phyloP scores from a whole-genome alignment of 2,329 filamentous ascomycete species.

The Aaosphaeria arxii region DNA sequence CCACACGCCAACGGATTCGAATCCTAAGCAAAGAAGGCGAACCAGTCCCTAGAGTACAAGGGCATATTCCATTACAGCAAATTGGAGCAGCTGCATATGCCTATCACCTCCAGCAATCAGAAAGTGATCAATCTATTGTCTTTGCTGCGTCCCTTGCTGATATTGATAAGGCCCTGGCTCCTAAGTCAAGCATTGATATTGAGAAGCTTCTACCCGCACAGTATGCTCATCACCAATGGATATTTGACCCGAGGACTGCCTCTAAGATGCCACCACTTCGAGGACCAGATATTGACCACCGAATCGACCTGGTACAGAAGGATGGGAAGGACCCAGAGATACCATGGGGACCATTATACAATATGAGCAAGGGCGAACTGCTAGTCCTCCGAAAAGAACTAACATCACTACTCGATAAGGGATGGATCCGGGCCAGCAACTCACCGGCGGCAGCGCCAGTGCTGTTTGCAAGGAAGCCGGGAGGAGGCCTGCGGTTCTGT shows the following conservation, averaged over 20 bases:
- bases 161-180: not conserved
- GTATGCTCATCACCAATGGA: not conserved
- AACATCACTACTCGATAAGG: constrained; percentile 1
- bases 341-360: not conserved
- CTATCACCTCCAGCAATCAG: no score
- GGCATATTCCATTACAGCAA: no score
- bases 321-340: not conserved
- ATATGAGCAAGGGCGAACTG: not conserved
- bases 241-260: not conserved
- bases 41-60: no score
- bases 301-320: not conserved
- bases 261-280: not conserved
- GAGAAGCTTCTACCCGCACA: not conserved
- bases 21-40: no score
- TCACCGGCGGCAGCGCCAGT: constrained; percentile 13
- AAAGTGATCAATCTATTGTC: no score
- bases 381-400: not conserved
- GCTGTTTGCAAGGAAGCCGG: constrained; percentile 32
- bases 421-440: constrained; percentile 4
- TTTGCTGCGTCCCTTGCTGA: not conserved
- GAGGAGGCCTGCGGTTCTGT: constrained; percentile 25
- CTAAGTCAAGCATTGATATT: not conserved
- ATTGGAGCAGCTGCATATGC: no score
- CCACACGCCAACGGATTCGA: no score
- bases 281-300: not conserved